These are phyloP conservation scores for Tolypocladium amazonense DNA, from an alignment of 2,329 filamentous ascomycete species.

Conservation along the genomic window DNA sequence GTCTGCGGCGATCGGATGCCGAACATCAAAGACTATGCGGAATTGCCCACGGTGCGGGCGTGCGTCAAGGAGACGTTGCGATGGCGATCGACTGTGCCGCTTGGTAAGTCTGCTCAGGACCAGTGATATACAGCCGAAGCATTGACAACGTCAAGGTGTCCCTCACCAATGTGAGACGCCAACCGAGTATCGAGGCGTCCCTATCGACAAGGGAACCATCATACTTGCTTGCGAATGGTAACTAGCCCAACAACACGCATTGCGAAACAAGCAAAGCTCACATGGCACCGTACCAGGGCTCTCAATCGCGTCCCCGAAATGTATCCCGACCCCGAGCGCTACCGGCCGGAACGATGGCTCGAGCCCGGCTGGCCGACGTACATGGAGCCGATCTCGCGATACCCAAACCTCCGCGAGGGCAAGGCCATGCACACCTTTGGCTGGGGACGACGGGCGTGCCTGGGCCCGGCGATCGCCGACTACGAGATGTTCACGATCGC, in stretches of 20 bases:
- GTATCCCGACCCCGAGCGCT: background rate
- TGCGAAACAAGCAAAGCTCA: background rate
- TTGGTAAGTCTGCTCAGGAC: conserved; percentile 9
- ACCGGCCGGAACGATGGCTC: conserved; percentile 47
- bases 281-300: background rate
- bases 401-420: conserved; percentile 50
- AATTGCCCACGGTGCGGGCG: conserved; percentile 26
- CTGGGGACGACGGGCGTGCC: conserved; percentile 18
- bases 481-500: background rate
- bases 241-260: background rate
- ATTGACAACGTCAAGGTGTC: background rate
- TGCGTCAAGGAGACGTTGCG: conserved; percentile 48
- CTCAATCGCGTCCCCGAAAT: background rate
- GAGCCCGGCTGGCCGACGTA: conserved; percentile 53
- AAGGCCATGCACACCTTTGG: conserved; percentile 53
- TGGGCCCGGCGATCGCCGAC: background rate
- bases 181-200: background rate
- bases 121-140: background rate
- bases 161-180: background rate
- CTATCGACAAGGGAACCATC: background rate
- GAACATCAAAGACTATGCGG: conserved; percentile 2
- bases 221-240: background rate
- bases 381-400: conserved; percentile 51
- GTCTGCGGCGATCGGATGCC: background rate
- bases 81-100: conserved; percentile 45